Evolutionary conservation across 306 rosid species (phyloP).

Genomic region (Argentina anserina): DNA sequence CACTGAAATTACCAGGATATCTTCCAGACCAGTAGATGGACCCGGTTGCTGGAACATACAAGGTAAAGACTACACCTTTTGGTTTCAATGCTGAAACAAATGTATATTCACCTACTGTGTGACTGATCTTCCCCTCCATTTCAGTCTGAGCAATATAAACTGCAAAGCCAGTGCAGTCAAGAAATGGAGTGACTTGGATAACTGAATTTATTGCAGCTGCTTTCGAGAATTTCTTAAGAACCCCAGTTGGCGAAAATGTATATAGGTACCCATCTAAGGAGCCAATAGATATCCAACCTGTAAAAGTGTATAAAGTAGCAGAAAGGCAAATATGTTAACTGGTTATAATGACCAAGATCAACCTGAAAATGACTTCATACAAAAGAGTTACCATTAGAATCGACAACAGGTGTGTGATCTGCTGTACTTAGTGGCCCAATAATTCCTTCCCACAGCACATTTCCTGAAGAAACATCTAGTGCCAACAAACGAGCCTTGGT

Average conservation of each 20-base stretch:
- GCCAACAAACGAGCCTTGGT: slow-evolving; percentile 58
- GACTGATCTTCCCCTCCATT: slow-evolving; percentile 67
- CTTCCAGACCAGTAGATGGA: slow-evolving; percentile 66
- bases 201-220: slow-evolving; percentile 31
- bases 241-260: slow-evolving; percentile 68
- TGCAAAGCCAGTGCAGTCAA: slow-evolving; percentile 82
- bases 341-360: not conserved
- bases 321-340: not conserved
- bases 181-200: slow-evolving; percentile 58
- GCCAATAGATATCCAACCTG: slow-evolving; percentile 80
- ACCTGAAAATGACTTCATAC: not conserved
- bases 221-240: slow-evolving; percentile 64
- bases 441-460: slow-evolving; percentile 61
- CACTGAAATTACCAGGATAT: slow-evolving; percentile 42
- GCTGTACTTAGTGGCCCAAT: slow-evolving; percentile 61
- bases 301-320: slow-evolving; percentile 3
- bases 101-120: slow-evolving; percentile 37
- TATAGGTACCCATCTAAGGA: slow-evolving; percentile 73
- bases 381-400: slow-evolving; percentile 58
- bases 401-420: slow-evolving; percentile 54
- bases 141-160: slow-evolving; percentile 59
- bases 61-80: slow-evolving; percentile 43
- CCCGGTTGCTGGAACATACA: slow-evolving; percentile 69
- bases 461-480: slow-evolving; percentile 62
- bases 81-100: slow-evolving; percentile 57